These are phyloP conservation scores for Daphne laureola DNA, from an alignment of 441 rosid species.

Conservation along the genomic window DNA sequence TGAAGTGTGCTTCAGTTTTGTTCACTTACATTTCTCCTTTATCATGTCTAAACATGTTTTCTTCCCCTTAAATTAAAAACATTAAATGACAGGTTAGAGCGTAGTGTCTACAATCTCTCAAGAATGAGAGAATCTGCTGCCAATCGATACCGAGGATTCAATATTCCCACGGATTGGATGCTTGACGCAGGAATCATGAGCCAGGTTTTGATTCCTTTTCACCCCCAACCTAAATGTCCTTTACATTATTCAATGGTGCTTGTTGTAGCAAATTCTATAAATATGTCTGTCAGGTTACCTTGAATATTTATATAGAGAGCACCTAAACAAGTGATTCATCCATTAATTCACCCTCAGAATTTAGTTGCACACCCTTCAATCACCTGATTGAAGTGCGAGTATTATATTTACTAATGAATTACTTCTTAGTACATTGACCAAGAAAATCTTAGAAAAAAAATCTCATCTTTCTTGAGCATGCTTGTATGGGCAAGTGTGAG, in stretches of 20 bases:
- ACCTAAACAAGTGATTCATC: neutral
- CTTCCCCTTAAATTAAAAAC: too few relatives aligned
- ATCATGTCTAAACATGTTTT: too few relatives aligned
- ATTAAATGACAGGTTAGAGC: conserved; percentile 56
- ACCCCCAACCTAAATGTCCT: too few relatives aligned
- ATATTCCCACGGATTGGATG: conserved; percentile 89
- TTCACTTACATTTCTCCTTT: neutral
- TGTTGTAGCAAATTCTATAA: too few relatives aligned
- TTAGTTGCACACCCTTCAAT: conserved; percentile 13
- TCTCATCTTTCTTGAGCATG: conserved; percentile 29
- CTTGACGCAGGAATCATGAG: conserved; percentile 76
- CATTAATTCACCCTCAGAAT: conserved; percentile 8
- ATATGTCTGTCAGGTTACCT: too few relatives aligned
- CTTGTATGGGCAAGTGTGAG: conserved; percentile 40
- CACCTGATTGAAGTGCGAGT: too few relatives aligned
- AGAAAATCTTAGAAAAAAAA: conserved; percentile 15
- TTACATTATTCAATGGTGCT: neutral
- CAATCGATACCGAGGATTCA: conserved; percentile 49
- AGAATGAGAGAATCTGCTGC: conserved; percentile 86
- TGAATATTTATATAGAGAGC: too few relatives aligned
- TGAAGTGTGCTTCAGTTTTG: too few relatives aligned
- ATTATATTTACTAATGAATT: too few relatives aligned
- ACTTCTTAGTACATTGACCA: too few relatives aligned
- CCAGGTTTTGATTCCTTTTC: conserved; percentile 42
- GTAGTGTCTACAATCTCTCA: conserved; percentile 82